Evolutionary conservation across 2,329 filamentous ascomycete species (phyloP).

Genomic region (Akanthomyces muscarius): DNA sequence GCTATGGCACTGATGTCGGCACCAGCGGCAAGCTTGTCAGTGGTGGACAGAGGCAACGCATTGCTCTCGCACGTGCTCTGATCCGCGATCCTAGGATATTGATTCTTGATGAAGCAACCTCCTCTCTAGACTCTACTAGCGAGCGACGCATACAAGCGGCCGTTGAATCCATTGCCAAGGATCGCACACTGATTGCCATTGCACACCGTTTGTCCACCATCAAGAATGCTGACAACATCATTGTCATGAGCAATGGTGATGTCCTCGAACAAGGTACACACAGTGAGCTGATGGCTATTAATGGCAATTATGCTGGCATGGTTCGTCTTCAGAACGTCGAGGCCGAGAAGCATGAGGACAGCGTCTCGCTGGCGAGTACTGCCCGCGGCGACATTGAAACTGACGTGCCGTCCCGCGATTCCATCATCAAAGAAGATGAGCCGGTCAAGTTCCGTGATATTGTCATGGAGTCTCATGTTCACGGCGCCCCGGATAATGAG

Average conservation of each 20-base stretch:
- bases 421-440: constrained; percentile 29
- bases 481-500: constrained; percentile 35
- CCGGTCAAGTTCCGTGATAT: constrained; percentile 38
- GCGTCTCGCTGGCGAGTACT: constrained; percentile 30
- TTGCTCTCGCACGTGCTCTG: constrained; percentile 55
- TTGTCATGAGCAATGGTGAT: constrained; percentile 58
- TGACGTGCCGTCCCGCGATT: constrained; percentile 36
- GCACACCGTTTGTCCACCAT: constrained; percentile 61
- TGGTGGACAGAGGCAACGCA: constrained; percentile 57
- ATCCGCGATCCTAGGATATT: constrained; percentile 55
- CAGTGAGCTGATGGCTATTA: constrained; percentile 49
- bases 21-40: constrained; percentile 51
- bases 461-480: constrained; percentile 26
- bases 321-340: constrained; percentile 42
- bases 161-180: constrained; percentile 42
- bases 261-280: constrained; percentile 63
- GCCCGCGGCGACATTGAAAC: constrained; percentile 39
- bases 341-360: constrained; percentile 28
- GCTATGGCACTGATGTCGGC: constrained; percentile 51
- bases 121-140: constrained; percentile 55
- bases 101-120: constrained; percentile 59
- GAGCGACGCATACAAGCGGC: constrained; percentile 52
- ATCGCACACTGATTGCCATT: constrained; percentile 62
- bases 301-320: constrained; percentile 50
- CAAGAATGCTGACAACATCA: constrained; percentile 61